Conservation (phyloP, 2,329 filamentous ascomycete genomes). For the Bimuria novae-zelandiae region DNA sequence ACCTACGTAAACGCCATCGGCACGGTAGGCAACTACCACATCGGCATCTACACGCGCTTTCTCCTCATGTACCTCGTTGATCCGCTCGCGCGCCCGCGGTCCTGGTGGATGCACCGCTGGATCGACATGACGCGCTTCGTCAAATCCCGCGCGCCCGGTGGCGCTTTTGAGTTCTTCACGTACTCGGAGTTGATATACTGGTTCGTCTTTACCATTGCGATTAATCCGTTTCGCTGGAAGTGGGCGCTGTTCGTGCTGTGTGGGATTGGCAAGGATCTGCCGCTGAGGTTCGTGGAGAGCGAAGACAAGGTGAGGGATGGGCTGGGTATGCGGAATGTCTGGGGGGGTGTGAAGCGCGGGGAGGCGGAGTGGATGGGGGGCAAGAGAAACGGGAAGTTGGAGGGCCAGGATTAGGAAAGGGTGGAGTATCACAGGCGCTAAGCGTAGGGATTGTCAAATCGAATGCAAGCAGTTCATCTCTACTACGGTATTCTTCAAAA, state of each 20-base stretch:
- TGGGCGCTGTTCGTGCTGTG: conserved; percentile 85
- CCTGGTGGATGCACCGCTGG: conserved; percentile 81
- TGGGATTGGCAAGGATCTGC: conserved; percentile 70
- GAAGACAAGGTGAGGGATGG: conserved; percentile 67
- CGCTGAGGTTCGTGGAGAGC: conserved; percentile 66
- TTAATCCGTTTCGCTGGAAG: conserved; percentile 90
- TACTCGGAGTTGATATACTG: conserved; percentile 84
- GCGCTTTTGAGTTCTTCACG: conserved; percentile 87
- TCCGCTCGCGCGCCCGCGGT: conserved; percentile 71
- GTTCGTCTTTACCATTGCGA: conserved; percentile 76
- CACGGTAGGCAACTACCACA: conserved; percentile 84
- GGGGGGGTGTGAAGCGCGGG: conserved; percentile 1
- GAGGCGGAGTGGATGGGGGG: conserved; percentile 13
- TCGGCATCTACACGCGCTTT: conserved; percentile 86
- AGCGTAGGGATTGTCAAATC: too few species aligned
- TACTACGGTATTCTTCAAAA: too few species aligned
- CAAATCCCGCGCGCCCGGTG: conserved; percentile 68
- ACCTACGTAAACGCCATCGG: conserved; percentile 82
- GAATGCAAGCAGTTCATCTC: too few species aligned
- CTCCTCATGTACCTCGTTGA: conserved; percentile 85
- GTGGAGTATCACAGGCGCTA: too few species aligned
- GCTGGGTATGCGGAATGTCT: conserved; percentile 47
- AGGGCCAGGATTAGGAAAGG: too few species aligned
- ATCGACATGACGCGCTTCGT: conserved; percentile 79
- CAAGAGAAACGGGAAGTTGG: too few species aligned